A percentile compares a stretch with the other conserved stretches of the same genome.
phyloP scores from a whole-genome alignment of 148 eudicot genomes.

The Arctostaphylos glauca region DNA sequence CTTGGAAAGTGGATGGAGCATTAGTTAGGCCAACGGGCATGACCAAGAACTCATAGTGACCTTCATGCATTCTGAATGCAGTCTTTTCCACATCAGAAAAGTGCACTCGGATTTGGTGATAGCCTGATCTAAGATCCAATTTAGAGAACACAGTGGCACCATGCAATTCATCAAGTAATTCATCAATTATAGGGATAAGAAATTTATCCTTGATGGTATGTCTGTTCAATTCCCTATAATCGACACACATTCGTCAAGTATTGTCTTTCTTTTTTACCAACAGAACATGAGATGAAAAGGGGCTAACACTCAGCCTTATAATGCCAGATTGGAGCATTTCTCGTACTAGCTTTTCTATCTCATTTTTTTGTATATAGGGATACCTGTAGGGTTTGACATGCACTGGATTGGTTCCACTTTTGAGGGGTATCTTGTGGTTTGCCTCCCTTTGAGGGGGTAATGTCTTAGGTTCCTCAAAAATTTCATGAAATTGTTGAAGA shows the following conservation, averaged over 20 bases:
- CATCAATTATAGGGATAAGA: slow-evolving; percentile 5
- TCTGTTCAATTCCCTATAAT: background rate
- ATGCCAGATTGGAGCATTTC: background rate
- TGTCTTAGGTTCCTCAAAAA: too few relatives aligned
- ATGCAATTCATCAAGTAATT: background rate
- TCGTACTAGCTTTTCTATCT: background rate
- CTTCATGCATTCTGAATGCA: too few relatives aligned
- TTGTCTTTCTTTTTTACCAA: slow-evolving; percentile 7
- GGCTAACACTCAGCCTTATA: background rate
- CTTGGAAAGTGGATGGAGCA: too few relatives aligned
- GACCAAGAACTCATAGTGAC: too few relatives aligned
- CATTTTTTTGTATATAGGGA: background rate
- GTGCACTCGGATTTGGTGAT: background rate
- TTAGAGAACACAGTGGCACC: background rate
- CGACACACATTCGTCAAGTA: slow-evolving; percentile 9
- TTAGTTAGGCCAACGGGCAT: too few relatives aligned
- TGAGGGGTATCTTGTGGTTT: background rate
- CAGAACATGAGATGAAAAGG: background rate
- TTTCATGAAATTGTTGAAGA: too few relatives aligned
- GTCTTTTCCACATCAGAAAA: too few relatives aligned
- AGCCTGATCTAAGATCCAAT: background rate
- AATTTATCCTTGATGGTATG: background rate
- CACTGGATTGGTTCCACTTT: background rate
- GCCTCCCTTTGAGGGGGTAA: background rate
- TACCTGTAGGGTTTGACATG: background rate